phyloP scores from a whole-genome alignment of 345 rosid genomes.

The Salix koriyanagi region DNA sequence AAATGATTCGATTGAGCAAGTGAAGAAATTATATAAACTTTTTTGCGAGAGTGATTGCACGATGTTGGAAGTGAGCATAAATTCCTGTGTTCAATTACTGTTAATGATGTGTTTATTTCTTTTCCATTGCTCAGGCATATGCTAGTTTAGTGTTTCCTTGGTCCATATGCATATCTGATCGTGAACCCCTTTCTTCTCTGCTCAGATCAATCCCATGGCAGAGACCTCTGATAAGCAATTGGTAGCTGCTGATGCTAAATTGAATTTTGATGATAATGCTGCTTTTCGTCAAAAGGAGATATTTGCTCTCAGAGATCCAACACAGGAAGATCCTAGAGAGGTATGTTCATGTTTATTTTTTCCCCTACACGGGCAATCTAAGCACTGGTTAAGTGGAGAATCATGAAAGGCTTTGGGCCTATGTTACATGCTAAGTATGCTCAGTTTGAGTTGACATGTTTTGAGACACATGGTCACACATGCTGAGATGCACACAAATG shows the following conservation, averaged over 20 bases:
- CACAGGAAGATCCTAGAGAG: constrained; percentile 99
- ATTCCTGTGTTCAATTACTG: background rate
- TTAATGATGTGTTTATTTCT: background rate
- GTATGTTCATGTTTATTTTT: constrained; percentile 29
- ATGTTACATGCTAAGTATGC: background rate
- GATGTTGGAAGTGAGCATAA: constrained; percentile 78
- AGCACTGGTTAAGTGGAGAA: background rate
- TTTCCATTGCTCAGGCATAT: background rate
- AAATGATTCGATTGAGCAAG: constrained; percentile 83
- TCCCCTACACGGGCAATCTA: background rate
- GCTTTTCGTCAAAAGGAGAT: constrained; percentile 82
- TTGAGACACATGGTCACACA: background rate
- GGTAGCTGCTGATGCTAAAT: constrained; percentile 99
- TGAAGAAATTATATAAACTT: constrained; percentile 89
- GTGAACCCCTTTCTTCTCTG: background rate
- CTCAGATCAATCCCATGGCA: constrained; percentile 93
- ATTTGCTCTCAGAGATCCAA: constrained; percentile 79
- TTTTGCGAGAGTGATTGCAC: constrained; percentile 86
- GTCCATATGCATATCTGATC: constrained; percentile 10
- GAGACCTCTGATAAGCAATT: constrained; percentile 79
- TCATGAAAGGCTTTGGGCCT: background rate
- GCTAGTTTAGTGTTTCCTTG: background rate
- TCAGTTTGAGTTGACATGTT: background rate
- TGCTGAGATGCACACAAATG: background rate
- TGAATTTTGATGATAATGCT: constrained; percentile 99